These are phyloP conservation scores for Wallacemonas sp. DNA, from an alignment of 208 protist species.

Conservation along the genomic window DNA sequence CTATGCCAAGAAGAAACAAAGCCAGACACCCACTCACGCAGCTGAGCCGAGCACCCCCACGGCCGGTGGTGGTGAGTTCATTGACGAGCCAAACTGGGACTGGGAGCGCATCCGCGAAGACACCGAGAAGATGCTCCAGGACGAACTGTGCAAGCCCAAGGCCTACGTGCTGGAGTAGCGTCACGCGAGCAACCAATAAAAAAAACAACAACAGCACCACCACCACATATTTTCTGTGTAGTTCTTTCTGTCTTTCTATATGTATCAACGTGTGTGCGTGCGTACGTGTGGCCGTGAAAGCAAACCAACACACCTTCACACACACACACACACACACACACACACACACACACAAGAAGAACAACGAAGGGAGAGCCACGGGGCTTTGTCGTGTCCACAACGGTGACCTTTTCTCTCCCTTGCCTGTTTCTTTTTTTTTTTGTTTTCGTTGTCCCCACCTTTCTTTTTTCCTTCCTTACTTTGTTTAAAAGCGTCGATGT, in stretches of 20 bases:
- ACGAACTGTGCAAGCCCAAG: conserved; percentile 33
- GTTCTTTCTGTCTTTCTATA: no score
- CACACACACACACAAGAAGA: no score
- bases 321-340: no score
- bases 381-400: no score
- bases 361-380: no score
- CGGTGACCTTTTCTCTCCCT: conserved; percentile 3
- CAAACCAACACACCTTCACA: neutral
- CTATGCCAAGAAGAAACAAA: conserved; percentile 18
- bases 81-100: conserved; percentile 19
- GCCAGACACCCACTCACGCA: neutral
- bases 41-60: conserved; percentile 2
- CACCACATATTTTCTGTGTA: no score
- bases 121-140: conserved; percentile 38
- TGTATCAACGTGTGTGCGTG: neutral
- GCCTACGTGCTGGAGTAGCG: conserved; percentile 31
- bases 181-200: neutral
- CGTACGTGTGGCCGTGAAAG: no score
- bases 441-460: conserved; percentile 10
- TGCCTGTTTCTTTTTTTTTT: conserved; percentile 24
- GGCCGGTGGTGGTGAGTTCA: conserved; percentile 3
- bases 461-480: conserved; percentile 4
- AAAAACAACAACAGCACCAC: neutral
- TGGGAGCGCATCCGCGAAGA: conserved; percentile 39
- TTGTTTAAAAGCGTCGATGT: no score